Base-by-base conservation (phyloP, 768 basidiomycete genomes). In the Artomyces pyxidatus region DNA sequence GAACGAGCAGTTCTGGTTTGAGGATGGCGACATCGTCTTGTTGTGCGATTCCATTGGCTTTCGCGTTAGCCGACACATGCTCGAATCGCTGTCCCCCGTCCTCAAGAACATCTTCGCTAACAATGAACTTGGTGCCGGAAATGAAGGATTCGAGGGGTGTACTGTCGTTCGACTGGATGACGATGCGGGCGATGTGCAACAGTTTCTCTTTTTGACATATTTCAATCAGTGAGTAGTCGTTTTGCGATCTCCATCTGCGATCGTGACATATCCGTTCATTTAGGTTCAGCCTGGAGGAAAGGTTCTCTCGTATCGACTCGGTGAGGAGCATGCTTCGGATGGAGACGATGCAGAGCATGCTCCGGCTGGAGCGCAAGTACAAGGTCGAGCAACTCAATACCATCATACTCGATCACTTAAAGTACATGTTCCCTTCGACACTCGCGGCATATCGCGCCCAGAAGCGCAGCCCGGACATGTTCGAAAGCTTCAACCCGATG, bases 11-110 rank as follows among this genome's bases (percentile, higher is more conserved):
- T 41, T 54, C 19, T 51, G 27, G 35, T 47, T 51, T 19, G 25
- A 37, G 10, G 54, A 55, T 28, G 52, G 52, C 16, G 49, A 45
- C 29, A 48, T 52, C 41, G 38, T 51, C 28, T 25, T 54, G 12
- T 19, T 52, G 1, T 29, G 49, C 21, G 50, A 39, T 16, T 21
- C 23, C 25, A 52, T 23, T n/a, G 41, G 38, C 11, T 56, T 56
- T 30, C 42, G 47, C 1, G 51, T 56, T 14, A 47, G 50, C 38
- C 32, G 22, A 12, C 28, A 42, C 16, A 25, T 52, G 17, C 35
- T 56, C 6, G 23, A 26, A 4, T 19, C 30, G n/a, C 42, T 53
- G 22, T 49, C 47, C 21, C 26, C 32, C 21, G 37, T 56, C 25
- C 49, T 56, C 42, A 45, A 45, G 25, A 52, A 48, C 37, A 56